phyloP scores from a whole-genome alignment of 192 early-diverging fungal genomes.

The Podochytrium sp. region DNA sequence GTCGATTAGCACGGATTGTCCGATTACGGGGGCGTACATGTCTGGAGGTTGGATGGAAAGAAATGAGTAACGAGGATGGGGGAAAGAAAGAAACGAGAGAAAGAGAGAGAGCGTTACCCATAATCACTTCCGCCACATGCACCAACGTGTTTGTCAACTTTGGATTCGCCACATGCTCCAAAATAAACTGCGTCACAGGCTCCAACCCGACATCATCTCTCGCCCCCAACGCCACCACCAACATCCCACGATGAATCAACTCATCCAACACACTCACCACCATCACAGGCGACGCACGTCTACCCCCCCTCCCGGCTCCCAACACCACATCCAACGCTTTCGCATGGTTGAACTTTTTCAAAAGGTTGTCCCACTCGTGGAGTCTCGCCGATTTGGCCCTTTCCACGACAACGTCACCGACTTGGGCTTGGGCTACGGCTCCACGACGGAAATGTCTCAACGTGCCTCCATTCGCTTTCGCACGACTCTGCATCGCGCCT shows the following conservation, averaged over 20 bases:
- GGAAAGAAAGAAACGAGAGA: neutral
- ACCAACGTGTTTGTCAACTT: constrained; percentile 75
- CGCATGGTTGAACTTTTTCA: constrained; percentile 85
- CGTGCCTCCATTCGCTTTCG: constrained; percentile 62
- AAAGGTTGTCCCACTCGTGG: constrained; percentile 77
- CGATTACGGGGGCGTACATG: constrained; percentile 81
- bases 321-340: constrained; percentile 89
- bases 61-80: neutral
- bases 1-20: constrained; percentile 79
- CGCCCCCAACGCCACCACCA: constrained; percentile 78
- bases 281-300: constrained; percentile 42
- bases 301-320: constrained; percentile 53
- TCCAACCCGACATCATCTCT: constrained; percentile 87
- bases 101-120: constrained; percentile 58
- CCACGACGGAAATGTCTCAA: constrained; percentile 78
- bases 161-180: constrained; percentile 80
- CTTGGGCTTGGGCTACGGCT: constrained; percentile 47
- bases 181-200: constrained; percentile 81
- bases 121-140: constrained; percentile 75
- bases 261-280: constrained; percentile 86
- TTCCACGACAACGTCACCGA: constrained; percentile 81
- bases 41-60: constrained; percentile 47
- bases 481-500: constrained; percentile 42
- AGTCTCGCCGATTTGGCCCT: constrained; percentile 62
- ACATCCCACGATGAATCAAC: constrained; percentile 82